These are phyloP conservation scores for Didymella pinodella DNA, from an alignment of 2,329 filamentous ascomycete genomes.

Conservation along the genomic window DNA sequence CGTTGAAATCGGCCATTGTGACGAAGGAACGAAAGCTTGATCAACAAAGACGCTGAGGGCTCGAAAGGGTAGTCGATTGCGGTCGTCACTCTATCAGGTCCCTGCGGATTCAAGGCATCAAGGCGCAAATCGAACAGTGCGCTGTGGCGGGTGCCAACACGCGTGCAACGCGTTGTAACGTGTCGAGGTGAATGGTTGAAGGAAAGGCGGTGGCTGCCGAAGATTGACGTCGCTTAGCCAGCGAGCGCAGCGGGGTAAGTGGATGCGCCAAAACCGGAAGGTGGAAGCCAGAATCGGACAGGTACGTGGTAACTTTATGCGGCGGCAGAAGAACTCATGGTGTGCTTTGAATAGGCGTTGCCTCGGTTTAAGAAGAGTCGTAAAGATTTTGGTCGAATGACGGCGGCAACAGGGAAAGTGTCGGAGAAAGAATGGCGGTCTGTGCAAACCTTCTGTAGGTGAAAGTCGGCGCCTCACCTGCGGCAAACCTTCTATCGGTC, in stretches of 20 bases:
- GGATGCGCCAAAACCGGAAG: constrained; percentile 20
- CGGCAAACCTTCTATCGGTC: constrained; percentile 20
- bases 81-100: constrained; percentile 16
- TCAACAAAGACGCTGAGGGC: constrained; percentile 6
- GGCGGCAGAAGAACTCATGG: constrained; percentile 1
- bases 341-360: constrained; percentile 3
- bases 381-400: constrained; percentile 16
- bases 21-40: constrained; percentile 3
- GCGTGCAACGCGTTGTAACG: constrained; percentile 24
- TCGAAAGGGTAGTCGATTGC: constrained; percentile 19
- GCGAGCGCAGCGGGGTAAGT: constrained; percentile 22
- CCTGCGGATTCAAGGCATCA: constrained; percentile 19
- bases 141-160: constrained; percentile 19
- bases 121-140: constrained; percentile 23
- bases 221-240: constrained; percentile 24
- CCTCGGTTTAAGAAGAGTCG: constrained; percentile 19
- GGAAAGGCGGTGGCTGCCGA: constrained; percentile 22
- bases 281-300: constrained; percentile 13
- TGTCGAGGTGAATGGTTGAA: constrained; percentile 24
- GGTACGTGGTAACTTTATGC: constrained; percentile 13
- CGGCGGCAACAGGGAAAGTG: constrained; percentile 13
- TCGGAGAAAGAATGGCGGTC: constrained; percentile 11
- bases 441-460: constrained; percentile 14
- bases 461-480: constrained; percentile 18
- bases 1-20: constrained; percentile 38